These are phyloP conservation scores for Asterochloris sp. DNA, from an alignment of 139 green algal species.

Conservation along the genomic window DNA sequence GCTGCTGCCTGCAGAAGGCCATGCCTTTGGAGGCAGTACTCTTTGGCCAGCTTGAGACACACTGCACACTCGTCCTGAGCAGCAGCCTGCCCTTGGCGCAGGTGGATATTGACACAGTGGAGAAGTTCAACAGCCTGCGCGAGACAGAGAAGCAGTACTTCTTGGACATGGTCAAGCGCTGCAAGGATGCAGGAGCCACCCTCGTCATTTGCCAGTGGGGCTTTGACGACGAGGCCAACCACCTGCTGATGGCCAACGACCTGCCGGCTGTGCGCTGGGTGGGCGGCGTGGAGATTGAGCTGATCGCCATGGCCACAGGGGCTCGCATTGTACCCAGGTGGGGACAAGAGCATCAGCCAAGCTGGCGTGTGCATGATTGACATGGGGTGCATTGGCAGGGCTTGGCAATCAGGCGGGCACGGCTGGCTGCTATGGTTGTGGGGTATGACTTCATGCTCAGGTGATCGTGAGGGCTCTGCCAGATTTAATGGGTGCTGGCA, in stretches of 20 bases:
- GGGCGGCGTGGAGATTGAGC: constrained; percentile 98
- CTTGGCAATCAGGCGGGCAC: too few relatives aligned
- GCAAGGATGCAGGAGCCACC: constrained; percentile 85
- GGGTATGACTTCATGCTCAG: too few relatives aligned
- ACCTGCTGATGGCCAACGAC: constrained; percentile 93
- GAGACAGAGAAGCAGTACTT: constrained; percentile 94
- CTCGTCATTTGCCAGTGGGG: constrained; percentile 98
- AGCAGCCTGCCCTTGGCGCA: constrained; percentile 5
- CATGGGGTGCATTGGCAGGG: background rate
- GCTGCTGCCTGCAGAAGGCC: too few relatives aligned
- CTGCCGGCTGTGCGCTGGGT: constrained; percentile 94
- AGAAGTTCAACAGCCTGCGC: constrained; percentile 95
- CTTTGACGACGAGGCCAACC: constrained; percentile 99
- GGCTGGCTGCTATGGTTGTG: too few relatives aligned
- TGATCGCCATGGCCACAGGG: constrained; percentile 97
- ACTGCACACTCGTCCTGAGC: background rate
- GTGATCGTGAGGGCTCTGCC: too few relatives aligned
- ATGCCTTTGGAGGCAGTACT: too few relatives aligned
- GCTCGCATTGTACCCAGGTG: constrained; percentile 87
- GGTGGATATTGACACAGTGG: constrained; percentile 96
- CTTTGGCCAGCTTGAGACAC: too few relatives aligned
- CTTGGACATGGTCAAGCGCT: constrained; percentile 95
- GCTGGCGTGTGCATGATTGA: constrained; percentile 61
- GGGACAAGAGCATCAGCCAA: too few relatives aligned
- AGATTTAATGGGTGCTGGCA: too few relatives aligned